These are phyloP conservation scores for Entomortierella beljakovae DNA, from an alignment of 192 early-diverging fungal genomes.

Conservation along the genomic window DNA sequence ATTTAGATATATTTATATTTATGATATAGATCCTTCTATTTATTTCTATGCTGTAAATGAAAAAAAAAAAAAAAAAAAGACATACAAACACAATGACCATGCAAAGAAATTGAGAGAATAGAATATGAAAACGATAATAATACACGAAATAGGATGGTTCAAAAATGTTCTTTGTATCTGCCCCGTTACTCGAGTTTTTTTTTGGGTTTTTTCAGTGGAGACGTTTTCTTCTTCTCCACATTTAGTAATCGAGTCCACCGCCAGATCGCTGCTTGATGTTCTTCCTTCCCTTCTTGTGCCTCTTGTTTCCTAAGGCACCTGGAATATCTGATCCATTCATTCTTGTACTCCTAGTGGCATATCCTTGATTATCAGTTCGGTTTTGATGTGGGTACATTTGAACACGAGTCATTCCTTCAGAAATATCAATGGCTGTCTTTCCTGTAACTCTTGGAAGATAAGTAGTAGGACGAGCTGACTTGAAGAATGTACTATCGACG, in stretches of 20 bases:
- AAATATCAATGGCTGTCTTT: slow-evolving; percentile 46
- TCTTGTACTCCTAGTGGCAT: slow-evolving; percentile 44
- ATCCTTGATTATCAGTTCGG: slow-evolving; percentile 58
- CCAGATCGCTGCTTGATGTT: slow-evolving; percentile 79
- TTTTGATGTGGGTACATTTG: slow-evolving; percentile 73
- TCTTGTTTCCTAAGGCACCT: slow-evolving; percentile 62
- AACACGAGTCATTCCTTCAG: slow-evolving; percentile 61
- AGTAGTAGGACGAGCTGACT: slow-evolving; percentile 21
- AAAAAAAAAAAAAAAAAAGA: background rate
- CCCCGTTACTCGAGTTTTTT: slow-evolving; percentile 70
- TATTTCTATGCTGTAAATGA: too few relatives aligned
- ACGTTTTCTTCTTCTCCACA: background rate
- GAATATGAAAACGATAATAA: background rate
- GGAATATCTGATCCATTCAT: slow-evolving; percentile 49
- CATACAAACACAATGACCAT: background rate
- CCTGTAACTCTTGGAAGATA: slow-evolving; percentile 54
- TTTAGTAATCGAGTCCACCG: slow-evolving; percentile 56
- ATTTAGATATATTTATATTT: background rate
- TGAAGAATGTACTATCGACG: slow-evolving; percentile 64
- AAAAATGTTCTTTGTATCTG: slow-evolving; percentile 68
- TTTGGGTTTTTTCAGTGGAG: slow-evolving; percentile 56
- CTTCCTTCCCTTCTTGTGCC: slow-evolving; percentile 83
- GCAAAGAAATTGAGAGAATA: background rate
- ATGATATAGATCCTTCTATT: too few relatives aligned
- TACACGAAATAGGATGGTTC: slow-evolving; percentile 7